Evolutionary conservation across 352 stramenopile species (phyloP), one percentile per base, ranked within the genome.

Genomic region (Phytophthora fragariae): DNA sequence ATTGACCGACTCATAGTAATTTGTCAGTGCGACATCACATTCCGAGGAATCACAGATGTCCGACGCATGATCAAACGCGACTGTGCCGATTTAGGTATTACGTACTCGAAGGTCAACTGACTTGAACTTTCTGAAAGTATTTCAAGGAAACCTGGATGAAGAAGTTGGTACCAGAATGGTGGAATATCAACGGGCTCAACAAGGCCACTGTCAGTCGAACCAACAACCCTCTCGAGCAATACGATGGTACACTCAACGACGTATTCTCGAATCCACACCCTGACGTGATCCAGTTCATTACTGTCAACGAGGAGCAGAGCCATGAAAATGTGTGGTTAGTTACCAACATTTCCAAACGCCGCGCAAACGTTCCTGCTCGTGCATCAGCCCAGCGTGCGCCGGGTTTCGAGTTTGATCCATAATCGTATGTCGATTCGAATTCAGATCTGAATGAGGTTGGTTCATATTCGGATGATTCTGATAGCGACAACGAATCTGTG

Each of bases 291-390:
- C 52, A 53, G 9, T 62, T 68, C 29, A 46, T 68, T 29, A 46
- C 33, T 24, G 53, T 57, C 62, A 62, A 57, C 21, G 29, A 69
- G 19, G 12, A 62, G n/a, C 21, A 62, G 14, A 41, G 39, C 31
- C 62, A 37, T 2, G 41, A 68, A 44, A 52, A 69, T 57, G 24
- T 57, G 10, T 24, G 52, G 5, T 6, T 49, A 49, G 19, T 49
- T 49, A 49, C 17, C n/a, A 52, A 62, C 27, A 69, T 69, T 62
- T 69, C 50, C 11, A 60, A 61, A 24, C 61, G 49, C 27, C 41
- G 61, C 1, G 50, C 50, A 8, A 8, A 21, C 9, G 33, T 35
- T 14, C 50, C 61, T 33, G 10, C 4, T 1, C 61, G 55, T 35
- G 35, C 33, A 1, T 17, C 15, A 49, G 5, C 41, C 15, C 41